Evolutionary conservation across 768 basidiomycete species (phyloP).

Genomic region (Mycena vulgaris): DNA sequence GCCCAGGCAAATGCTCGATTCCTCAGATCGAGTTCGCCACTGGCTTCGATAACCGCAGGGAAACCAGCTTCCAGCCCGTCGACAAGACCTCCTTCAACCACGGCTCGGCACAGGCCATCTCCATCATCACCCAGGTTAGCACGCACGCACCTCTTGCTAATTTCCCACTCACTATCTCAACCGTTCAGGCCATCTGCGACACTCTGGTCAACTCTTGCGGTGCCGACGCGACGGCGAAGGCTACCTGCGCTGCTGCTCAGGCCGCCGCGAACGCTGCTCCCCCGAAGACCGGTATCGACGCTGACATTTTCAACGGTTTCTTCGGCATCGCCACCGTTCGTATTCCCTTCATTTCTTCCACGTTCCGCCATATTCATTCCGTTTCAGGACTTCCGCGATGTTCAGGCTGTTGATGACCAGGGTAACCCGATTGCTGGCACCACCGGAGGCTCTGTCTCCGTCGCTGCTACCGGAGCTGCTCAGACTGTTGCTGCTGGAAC

Average conservation of each 20-base stretch:
- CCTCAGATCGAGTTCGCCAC: constrained; percentile 72
- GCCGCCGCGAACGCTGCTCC: constrained; percentile 60
- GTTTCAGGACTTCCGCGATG: constrained; percentile 58
- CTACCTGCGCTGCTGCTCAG: constrained; percentile 60
- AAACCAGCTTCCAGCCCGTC: constrained; percentile 72
- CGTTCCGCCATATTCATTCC: not conserved
- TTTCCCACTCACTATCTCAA: not conserved
- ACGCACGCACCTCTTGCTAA: not conserved
- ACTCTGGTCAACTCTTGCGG: constrained; percentile 67
- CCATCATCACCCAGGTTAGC: constrained; percentile 67
- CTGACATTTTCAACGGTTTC: constrained; percentile 74
- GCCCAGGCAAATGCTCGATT: constrained; percentile 60
- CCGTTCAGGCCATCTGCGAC: constrained; percentile 67
- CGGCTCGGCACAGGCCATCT: constrained; percentile 71
- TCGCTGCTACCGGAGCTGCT: constrained; percentile 34
- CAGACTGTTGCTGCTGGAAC: constrained; percentile 16
- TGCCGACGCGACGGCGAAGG: constrained; percentile 68
- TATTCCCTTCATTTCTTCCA: constrained; percentile 1
- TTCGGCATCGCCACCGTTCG: constrained; percentile 68
- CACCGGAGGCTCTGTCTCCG: constrained; percentile 36
- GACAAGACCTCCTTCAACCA: constrained; percentile 68
- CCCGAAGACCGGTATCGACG: constrained; percentile 65
- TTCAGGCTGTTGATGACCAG: constrained; percentile 46
- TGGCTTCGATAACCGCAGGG: constrained; percentile 71
- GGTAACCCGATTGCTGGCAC: constrained; percentile 41